Percentiles rank a stretch among this genome's conserved stretches.
Evolutionary conservation across 768 basidiomycete genomes (phyloP).

Genomic region (Amanita polypyramis): DNA sequence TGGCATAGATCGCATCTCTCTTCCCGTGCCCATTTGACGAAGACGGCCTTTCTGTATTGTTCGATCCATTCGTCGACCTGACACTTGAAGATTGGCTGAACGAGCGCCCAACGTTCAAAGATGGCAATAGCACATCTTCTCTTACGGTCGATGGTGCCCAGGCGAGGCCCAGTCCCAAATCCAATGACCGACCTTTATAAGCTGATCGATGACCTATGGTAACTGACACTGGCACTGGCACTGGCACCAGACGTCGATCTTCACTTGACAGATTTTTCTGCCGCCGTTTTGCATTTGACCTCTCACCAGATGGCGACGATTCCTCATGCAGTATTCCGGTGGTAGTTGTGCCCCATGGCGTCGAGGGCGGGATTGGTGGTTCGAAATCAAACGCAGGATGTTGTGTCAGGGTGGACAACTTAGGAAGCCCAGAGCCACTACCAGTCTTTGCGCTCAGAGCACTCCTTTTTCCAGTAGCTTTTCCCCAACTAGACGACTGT

Average conservation of each 20-base stretch:
- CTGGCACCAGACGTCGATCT: conserved; percentile 24
- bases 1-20: conserved; percentile 13
- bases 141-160: conserved; percentile 65
- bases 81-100: conserved; percentile 21
- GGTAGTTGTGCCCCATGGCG: conserved; percentile 6
- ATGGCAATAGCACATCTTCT: conserved; percentile 54
- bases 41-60: neutral
- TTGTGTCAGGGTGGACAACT: conserved; percentile 26
- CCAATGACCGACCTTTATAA: conserved; percentile 59
- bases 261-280: conserved; percentile 15
- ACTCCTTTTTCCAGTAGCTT: conserved; percentile 33
- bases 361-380: conserved; percentile 48
- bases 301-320: conserved; percentile 16
- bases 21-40: conserved; percentile 10
- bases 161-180: conserved; percentile 56
- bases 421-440: conserved; percentile 20
- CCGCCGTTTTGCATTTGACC: conserved; percentile 16
- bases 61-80: conserved; percentile 12
- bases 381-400: conserved; percentile 64
- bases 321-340: conserved; percentile 18
- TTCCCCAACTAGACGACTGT: conserved; percentile 47
- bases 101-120: conserved; percentile 25
- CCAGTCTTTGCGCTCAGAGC: conserved; percentile 15
- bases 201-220: conserved; percentile 31
- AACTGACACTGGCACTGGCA: conserved; percentile 20